These are phyloP conservation scores for Phytopythium ostracodes DNA, from an alignment of 352 stramenopile species.

Conservation along the genomic window DNA sequence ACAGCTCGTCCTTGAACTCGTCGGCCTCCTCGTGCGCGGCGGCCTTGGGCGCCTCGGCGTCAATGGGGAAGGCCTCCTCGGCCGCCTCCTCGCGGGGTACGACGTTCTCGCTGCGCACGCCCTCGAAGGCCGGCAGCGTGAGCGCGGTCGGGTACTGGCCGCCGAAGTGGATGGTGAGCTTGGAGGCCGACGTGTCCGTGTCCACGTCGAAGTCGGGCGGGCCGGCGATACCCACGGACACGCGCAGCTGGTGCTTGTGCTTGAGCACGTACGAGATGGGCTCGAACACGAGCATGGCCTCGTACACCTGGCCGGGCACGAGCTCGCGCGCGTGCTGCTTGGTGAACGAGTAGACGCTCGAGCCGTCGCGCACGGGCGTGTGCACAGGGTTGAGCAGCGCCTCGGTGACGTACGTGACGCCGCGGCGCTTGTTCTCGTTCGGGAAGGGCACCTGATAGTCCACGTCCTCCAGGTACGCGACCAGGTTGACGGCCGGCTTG, in stretches of 20 bases:
- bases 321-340: slow-evolving; percentile 57
- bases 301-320: slow-evolving; percentile 60
- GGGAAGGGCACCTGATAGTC: slow-evolving; percentile 66
- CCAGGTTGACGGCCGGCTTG: slow-evolving; percentile 53
- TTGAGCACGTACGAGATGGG: slow-evolving; percentile 77
- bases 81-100: slow-evolving; percentile 34
- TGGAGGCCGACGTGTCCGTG: slow-evolving; percentile 47
- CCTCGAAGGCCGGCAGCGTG: slow-evolving; percentile 54
- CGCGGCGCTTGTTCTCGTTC: slow-evolving; percentile 77
- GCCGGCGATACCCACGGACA: slow-evolving; percentile 58
- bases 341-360: slow-evolving; percentile 66
- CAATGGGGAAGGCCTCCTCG: slow-evolving; percentile 20
- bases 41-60: slow-evolving; percentile 8
- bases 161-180: slow-evolving; percentile 73
- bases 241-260: slow-evolving; percentile 68
- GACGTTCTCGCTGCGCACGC: slow-evolving; percentile 60
- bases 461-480: slow-evolving; percentile 76
- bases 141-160: slow-evolving; percentile 65
- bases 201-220: slow-evolving; percentile 51
- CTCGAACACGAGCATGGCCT: slow-evolving; percentile 74
- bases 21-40: slow-evolving; percentile 41
- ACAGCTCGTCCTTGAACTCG: slow-evolving; percentile 49
- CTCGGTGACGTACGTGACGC: slow-evolving; percentile 81
- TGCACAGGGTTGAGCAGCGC: slow-evolving; percentile 71
- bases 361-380: slow-evolving; percentile 47